Base-by-base conservation (phyloP, 306 rosid species). In the Citrullus colocynthis region DNA sequence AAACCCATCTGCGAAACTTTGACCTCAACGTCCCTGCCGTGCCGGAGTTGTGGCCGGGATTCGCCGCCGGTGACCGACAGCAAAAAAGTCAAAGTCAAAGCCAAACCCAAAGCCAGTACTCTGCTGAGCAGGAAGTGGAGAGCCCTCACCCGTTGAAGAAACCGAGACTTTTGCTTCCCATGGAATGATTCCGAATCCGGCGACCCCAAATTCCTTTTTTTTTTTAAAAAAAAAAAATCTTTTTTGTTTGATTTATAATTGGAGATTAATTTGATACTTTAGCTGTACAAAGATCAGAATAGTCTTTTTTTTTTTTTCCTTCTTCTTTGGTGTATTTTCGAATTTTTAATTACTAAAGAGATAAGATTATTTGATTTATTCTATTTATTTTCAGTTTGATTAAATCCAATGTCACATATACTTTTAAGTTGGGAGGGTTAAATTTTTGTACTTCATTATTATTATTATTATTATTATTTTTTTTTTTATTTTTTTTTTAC, bases 1-100 rank as follows among this genome's bases (percentile, higher is more conserved):
- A 34, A 6, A 78, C 30, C 41, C 49, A 78, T 45, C 17, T 18
- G 15, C 88, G 92, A 3, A 84, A 82, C 69, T 90, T 95, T 54
- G 98, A 95, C 86, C 92, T 95, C 12, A 95, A 95, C 85, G 86
- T 95, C 9, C 98, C 98, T 0, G 96, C 97, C 72, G 71, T 86
- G 63, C 92, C 97, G 2, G 98, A 94, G 5, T 80, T 85, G 42
- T 67, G 90, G 2, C 74, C 85, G 12, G 82, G 81, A 41, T 82
- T 86, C 74, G 0, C 42, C 32, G 66, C 79, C 58, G 86, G 87
- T 6, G 89, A 92, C 45, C 64, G 52, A 9, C 63, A 7, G 7
- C 3, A 6, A 14, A 63, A 63, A 52, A 48, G 34, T 45, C 59
- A 60, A 77, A 60, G 51, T 78, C 75, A 49, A 48, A 48, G 62